These are phyloP conservation scores for Ambrosiella beaveri DNA, from an alignment of 2,329 filamentous ascomycete species.

Conservation along the genomic window DNA sequence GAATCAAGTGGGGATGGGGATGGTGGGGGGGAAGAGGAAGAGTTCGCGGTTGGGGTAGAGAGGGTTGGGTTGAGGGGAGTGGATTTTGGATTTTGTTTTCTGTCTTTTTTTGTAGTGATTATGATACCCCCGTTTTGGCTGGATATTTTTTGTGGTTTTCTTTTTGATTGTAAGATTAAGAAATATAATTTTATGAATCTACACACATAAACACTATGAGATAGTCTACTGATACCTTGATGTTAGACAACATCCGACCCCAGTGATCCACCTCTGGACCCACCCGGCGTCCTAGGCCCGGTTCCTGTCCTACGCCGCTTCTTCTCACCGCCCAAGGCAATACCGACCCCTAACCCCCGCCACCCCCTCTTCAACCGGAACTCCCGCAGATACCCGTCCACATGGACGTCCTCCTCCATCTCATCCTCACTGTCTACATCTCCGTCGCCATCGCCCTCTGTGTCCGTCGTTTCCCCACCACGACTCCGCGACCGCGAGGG, in stretches of 20 bases:
- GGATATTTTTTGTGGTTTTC: neutral
- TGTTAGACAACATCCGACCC: neutral
- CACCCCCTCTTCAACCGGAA: conserved; percentile 33
- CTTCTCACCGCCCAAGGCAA: neutral
- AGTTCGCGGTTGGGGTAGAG: neutral
- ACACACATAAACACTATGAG: no score
- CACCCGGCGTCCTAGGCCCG: neutral
- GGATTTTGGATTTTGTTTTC: neutral
- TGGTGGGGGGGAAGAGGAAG: neutral
- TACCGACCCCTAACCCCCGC: conserved; percentile 22
- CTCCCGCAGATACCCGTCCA: conserved; percentile 48
- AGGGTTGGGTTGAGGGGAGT: neutral
- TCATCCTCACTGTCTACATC: conserved; percentile 30
- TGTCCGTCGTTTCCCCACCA: conserved; percentile 18
- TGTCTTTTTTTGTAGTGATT: conserved; percentile 3
- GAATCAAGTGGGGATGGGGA: conserved; percentile 2
- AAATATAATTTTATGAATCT: neutral
- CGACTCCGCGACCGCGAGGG: conserved; percentile 20
- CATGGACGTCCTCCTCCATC: conserved; percentile 45
- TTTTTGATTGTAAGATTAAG: neutral
- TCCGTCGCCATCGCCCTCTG: conserved; percentile 8
- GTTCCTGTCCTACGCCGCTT: neutral
- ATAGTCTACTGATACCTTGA: neutral
- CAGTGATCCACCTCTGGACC: neutral
- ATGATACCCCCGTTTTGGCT: conserved; percentile 9